Evolutionary conservation across 2,329 filamentous ascomycete species (phyloP).

Genomic region (Leptographium lundbergii): DNA sequence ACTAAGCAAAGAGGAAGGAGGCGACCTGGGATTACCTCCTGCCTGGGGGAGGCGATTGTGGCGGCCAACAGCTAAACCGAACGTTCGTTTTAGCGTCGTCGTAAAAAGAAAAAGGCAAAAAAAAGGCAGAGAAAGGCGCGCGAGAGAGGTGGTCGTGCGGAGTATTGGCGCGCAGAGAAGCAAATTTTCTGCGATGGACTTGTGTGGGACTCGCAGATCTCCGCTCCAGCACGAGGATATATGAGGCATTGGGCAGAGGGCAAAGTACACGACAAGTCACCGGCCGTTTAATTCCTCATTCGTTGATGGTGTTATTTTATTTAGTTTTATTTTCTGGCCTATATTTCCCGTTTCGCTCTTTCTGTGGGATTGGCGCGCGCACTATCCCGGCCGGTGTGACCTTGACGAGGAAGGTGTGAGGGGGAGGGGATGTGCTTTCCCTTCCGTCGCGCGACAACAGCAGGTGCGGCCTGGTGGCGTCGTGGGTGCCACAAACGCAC

Average conservation of each 20-base stretch:
- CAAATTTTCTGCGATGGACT: not conserved
- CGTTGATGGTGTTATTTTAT: not conserved
- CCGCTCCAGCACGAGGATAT: not conserved
- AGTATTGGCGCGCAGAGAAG: not conserved
- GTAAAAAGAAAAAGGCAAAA: not conserved
- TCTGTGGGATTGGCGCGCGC: not conserved
- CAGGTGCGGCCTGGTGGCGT: not conserved
- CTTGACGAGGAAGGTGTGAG: not conserved
- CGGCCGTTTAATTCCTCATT: not conserved
- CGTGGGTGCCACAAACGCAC: too few species aligned
- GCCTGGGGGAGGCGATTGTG: conserved; percentile 5
- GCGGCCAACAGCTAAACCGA: conserved; percentile 6
- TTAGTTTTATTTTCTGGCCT: not conserved
- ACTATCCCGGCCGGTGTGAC: not conserved
- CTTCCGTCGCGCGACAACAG: not conserved
- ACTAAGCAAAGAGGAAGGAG: conserved; percentile 7
- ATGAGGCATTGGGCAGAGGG: not conserved
- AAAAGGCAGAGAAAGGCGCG: not conserved
- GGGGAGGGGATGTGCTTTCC: not conserved
- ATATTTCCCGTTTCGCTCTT: not conserved
- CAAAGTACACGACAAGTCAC: not conserved
- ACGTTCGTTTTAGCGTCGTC: conserved; percentile 2
- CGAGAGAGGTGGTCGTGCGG: not conserved
- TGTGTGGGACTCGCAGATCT: conserved; percentile 1
- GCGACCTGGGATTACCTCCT: conserved; percentile 2